These are phyloP conservation scores for Tylopilus sp. DNA, from an alignment of 768 basidiomycete genomes.

Conservation along the genomic window DNA sequence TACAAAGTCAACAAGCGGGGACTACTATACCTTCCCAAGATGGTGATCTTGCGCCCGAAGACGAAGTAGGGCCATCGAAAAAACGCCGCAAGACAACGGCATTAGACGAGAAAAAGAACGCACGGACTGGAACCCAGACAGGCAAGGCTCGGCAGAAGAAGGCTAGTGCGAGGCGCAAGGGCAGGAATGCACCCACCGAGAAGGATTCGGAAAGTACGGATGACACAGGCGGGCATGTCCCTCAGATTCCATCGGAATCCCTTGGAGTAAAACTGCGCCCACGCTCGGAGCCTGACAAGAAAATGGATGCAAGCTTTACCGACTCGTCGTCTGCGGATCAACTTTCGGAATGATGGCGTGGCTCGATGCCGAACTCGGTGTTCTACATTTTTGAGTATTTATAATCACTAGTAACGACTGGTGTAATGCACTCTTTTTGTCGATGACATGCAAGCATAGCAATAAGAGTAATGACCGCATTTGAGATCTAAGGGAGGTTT, in stretches of 20 bases:
- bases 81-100: conserved; percentile 32
- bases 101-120: conserved; percentile 8
- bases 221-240: conserved; percentile 6
- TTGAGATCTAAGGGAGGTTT: not conserved
- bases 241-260: conserved; percentile 17
- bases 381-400: not conserved
- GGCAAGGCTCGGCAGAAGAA: conserved; percentile 5
- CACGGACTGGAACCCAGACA: not conserved
- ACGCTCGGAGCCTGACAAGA: conserved; percentile 35
- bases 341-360: conserved; percentile 1
- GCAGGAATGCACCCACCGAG: not conserved
- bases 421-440: not conserved
- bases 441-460: not conserved
- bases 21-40: conserved; percentile 23
- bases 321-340: conserved; percentile 4
- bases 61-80: conserved; percentile 23
- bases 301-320: conserved; percentile 8
- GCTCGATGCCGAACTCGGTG: not conserved
- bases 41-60: conserved; percentile 26
- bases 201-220: conserved; percentile 22
- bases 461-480: not conserved
- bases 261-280: conserved; percentile 38
- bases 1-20: conserved; percentile 13
- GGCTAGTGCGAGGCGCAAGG: not conserved
- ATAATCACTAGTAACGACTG: not conserved